Base-by-base conservation (phyloP, 495 filamentous ascomycete genomes). In the Clavariopsis aquatica region DNA sequence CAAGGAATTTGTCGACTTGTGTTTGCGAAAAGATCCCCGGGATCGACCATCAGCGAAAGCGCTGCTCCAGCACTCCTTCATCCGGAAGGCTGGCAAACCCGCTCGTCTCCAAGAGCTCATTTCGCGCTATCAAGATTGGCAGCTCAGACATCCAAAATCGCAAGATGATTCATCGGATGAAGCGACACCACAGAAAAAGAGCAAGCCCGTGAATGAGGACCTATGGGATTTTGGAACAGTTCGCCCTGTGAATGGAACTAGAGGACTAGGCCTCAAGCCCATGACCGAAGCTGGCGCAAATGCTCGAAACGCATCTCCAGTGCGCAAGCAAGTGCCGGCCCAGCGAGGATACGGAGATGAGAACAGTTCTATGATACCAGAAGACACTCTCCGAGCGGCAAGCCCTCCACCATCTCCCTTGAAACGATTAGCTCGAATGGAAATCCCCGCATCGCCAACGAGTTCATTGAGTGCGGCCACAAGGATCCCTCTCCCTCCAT, bases 191-290 rank as follows among this genome's bases (percentile, higher is more conserved):
- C 63, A 62, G 23, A 60, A 60, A 45, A 57, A 57, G 28, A 53
- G 56, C 20, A 52, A 52, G n/a, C 69, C 69, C 23, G 72, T 72
- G 5, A 69, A 92, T 53, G 88, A 92, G 68, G 91, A 96, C 73
- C 84, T 96, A 62, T 97, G 93, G 93, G 93, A 97, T 75, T 97
- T 97, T 80, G 92, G 93, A 24, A 97, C 93, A 1, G 88, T 96
- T 51, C 82, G 91, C 46, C 85, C 92, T 28, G 85, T 82, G 23
- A 45, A 47, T 3, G 53, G 41, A 22, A 84, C 81, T 29, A 79
- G 87, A 71, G 80, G 78, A 24, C 66, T 67, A 8, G 85, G 77
- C 12, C 76, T 91, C 22, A 86, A 84, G 57, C 79, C 85, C 0
- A 85, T 94, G 84, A 90, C 89, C 56, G 89, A 89, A 41, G 83